Conservation (phyloP, 225 moss, liverwort and hornwort genomes). For the Neckera pumila region DNA sequence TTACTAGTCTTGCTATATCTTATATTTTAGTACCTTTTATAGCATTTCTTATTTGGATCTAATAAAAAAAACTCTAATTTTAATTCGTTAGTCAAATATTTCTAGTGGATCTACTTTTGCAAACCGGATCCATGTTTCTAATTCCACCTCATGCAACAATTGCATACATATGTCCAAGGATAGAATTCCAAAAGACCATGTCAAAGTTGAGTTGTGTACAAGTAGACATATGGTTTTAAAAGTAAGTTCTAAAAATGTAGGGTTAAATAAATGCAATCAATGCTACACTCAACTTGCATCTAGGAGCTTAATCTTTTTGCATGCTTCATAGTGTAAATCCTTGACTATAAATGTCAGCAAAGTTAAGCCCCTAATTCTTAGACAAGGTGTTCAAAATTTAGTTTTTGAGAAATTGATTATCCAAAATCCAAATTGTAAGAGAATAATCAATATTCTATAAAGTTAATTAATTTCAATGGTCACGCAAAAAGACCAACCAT, state of each 20-base stretch:
- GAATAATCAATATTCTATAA: not conserved
- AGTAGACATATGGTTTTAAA: not conserved
- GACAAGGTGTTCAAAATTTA: not conserved
- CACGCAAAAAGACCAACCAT: not conserved
- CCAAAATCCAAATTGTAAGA: not conserved
- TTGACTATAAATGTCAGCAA: not conserved
- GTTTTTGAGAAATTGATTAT: not conserved
- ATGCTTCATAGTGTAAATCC: not conserved
- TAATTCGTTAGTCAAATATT: no score
- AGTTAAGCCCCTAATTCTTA: not conserved
- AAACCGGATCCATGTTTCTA: no score
- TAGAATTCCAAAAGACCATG: not conserved
- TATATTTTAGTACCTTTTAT: no score
- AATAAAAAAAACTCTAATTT: no score
- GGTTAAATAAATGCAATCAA: not conserved
- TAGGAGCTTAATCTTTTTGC: not conserved
- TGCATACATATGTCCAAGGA: not conserved
- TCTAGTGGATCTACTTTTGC: no score
- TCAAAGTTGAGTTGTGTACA: not conserved
- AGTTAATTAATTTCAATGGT: not conserved
- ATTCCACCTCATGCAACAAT: not conserved
- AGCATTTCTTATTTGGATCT: no score
- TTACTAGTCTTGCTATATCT: no score
- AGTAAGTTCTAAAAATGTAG: not conserved
- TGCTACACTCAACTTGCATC: not conserved